These are phyloP conservation scores for Boechera retrofracta DNA, from an alignment of 345 rosid genomes.

Conservation along the genomic window DNA sequence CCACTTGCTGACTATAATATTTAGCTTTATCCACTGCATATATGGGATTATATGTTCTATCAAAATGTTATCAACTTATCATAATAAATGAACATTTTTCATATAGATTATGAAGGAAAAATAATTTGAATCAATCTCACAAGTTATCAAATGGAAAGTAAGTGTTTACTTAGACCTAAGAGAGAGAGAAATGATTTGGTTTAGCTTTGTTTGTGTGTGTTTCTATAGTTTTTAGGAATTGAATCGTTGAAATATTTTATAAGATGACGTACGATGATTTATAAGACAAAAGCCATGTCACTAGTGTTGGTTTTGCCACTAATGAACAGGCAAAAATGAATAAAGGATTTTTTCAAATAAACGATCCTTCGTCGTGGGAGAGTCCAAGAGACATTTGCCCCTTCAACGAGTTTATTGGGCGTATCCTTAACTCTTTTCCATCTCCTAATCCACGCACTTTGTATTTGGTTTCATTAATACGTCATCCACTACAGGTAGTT, in stretches of 20 bases:
- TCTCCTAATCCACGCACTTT: constrained; percentile 41
- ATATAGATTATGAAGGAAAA: too few species aligned
- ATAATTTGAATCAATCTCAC: background rate
- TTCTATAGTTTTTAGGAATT: background rate
- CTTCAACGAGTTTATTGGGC: constrained; percentile 45
- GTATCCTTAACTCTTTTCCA: constrained; percentile 12
- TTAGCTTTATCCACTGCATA: constrained; percentile 36
- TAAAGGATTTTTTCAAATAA: background rate
- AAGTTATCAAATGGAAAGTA: background rate
- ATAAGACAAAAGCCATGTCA: constrained; percentile 12
- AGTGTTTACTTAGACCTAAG: background rate
- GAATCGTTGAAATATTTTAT: background rate
- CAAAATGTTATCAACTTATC: constrained; percentile 9
- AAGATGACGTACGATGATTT: constrained; percentile 16
- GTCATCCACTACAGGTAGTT: constrained; percentile 32
- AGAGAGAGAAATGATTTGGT: background rate
- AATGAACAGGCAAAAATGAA: constrained; percentile 33
- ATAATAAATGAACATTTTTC: background rate
- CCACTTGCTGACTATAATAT: constrained; percentile 38
- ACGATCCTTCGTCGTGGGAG: constrained; percentile 45
- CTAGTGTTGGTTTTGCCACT: constrained; percentile 28
- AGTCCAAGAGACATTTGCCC: constrained; percentile 49
- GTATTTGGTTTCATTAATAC: constrained; percentile 9
- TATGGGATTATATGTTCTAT: background rate
- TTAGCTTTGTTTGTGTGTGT: background rate